Conservation (phyloP, 192 early-diverging fungal genomes). For the Coemansia sp. region DNA sequence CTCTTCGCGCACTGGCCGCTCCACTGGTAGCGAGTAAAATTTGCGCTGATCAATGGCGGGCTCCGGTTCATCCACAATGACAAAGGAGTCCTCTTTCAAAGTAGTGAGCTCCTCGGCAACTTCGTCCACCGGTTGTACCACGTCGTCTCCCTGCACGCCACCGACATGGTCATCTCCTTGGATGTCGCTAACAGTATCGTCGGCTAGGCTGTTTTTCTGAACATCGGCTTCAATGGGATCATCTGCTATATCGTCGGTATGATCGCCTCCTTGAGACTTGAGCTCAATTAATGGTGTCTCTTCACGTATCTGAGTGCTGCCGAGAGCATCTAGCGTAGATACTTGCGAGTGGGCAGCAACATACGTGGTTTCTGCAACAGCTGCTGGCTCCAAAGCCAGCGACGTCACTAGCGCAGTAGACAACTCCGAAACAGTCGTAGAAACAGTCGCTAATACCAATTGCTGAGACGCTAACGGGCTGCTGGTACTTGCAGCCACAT, state of each 20-base stretch:
- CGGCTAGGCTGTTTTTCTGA: too few relatives aligned
- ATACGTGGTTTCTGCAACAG: background rate
- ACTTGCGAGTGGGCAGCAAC: background rate
- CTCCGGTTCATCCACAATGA: background rate
- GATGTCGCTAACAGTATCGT: background rate
- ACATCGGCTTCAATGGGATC: background rate
- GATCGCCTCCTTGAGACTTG: background rate
- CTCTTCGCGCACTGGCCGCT: conserved; percentile 12
- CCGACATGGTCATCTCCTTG: background rate
- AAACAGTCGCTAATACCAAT: background rate
- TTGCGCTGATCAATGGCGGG: background rate
- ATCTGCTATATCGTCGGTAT: background rate
- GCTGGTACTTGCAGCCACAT: background rate
- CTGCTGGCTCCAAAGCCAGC: background rate
- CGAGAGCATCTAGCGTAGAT: background rate
- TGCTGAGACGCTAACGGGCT: background rate
- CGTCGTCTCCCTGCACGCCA: too few relatives aligned
- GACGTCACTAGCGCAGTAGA: background rate
- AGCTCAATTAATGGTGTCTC: background rate
- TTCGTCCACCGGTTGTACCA: background rate
- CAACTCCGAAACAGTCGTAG: background rate
- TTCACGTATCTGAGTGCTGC: background rate
- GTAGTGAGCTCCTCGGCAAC: background rate
- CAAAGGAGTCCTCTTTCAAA: background rate
- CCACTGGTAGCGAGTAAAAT: conserved; percentile 16